phyloP scores from a whole-genome alignment of 257 asterid species.

The Scutellaria barbata region DNA sequence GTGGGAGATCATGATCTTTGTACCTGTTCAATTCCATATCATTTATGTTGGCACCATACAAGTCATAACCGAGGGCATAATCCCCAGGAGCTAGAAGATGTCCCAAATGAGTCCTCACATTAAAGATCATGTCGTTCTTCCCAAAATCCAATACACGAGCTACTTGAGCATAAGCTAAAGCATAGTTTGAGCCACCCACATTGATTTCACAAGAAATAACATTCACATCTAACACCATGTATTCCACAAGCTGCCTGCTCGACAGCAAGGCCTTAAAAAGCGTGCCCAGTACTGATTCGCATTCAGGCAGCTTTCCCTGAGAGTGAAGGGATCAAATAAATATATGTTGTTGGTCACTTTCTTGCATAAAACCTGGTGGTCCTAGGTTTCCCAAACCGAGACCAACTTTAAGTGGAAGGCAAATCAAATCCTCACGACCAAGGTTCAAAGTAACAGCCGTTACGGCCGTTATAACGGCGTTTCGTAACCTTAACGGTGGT shows the following conservation, averaged over 20 bases:
- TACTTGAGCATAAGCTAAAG: slow-evolving; percentile 53
- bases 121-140: slow-evolving; percentile 47
- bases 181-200: slow-evolving; percentile 42
- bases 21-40: slow-evolving; percentile 55
- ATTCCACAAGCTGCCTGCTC: slow-evolving; percentile 58
- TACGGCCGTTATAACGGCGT: too few relatives aligned
- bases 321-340: slow-evolving; percentile 52
- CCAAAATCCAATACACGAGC: slow-evolving; percentile 67
- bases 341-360: slow-evolving; percentile 50
- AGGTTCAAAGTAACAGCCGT: too few relatives aligned
- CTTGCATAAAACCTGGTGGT: slow-evolving; percentile 52
- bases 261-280: slow-evolving; percentile 54
- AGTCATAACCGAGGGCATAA: slow-evolving; percentile 60
- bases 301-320: slow-evolving; percentile 50
- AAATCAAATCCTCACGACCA: slow-evolving; percentile 65
- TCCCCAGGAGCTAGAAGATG: slow-evolving; percentile 55
- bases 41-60: slow-evolving; percentile 50
- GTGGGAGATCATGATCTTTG: slow-evolving; percentile 46
- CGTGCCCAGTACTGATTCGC: slow-evolving; percentile 54
- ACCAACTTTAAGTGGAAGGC: slow-evolving; percentile 55
- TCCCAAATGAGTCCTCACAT: slow-evolving; percentile 54
- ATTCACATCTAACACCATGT: slow-evolving; percentile 55
- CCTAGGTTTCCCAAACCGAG: slow-evolving; percentile 50
- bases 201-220: slow-evolving; percentile 39
- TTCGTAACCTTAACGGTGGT: too few relatives aligned